Percentiles rank a stretch among this genome's conserved stretches.
These are phyloP conservation scores for Sextonia rubra DNA, from an alignment of 164 flowering plant genomes.

Conservation along the genomic window DNA sequence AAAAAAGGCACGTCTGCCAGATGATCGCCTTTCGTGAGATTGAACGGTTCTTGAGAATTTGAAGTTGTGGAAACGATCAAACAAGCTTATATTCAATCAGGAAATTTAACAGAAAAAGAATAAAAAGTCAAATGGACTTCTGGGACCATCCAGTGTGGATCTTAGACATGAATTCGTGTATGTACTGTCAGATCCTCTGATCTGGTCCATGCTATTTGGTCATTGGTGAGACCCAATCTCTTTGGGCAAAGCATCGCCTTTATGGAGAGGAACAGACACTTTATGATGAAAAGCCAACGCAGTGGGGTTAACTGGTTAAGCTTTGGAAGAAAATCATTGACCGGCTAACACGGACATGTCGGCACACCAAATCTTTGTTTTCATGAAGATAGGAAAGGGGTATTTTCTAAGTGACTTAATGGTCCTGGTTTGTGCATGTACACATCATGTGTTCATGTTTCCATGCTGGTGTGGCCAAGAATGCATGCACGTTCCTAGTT, in stretches of 20 bases:
- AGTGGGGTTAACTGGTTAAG: not conserved
- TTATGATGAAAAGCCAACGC: not conserved
- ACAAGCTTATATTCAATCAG: too few species aligned
- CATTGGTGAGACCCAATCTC: not conserved
- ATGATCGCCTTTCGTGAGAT: too few species aligned
- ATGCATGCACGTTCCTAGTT: not conserved
- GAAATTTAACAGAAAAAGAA: too few species aligned
- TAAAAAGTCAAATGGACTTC: too few species aligned
- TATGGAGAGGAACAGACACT: not conserved
- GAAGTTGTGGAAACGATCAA: too few species aligned
- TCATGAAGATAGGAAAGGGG: not conserved
- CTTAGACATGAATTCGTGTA: not conserved
- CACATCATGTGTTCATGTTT: constrained; percentile 4
- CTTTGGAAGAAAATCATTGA: constrained; percentile 13
- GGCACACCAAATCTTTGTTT: not conserved
- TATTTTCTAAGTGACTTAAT: not conserved
- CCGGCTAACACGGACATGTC: constrained; percentile 13
- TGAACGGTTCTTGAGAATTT: too few species aligned
- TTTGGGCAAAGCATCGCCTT: constrained; percentile 6
- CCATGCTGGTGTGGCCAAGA: not conserved
- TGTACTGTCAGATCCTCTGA: not conserved
- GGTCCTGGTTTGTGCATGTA: not conserved
- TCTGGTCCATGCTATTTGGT: not conserved
- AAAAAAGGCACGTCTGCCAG: too few species aligned
- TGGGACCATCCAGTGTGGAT: too few species aligned